Evolutionary conservation across 306 rosid genomes (phyloP), one percentile per base, ranked within the genome.

Genomic region (Vachellia collinsii): DNA sequence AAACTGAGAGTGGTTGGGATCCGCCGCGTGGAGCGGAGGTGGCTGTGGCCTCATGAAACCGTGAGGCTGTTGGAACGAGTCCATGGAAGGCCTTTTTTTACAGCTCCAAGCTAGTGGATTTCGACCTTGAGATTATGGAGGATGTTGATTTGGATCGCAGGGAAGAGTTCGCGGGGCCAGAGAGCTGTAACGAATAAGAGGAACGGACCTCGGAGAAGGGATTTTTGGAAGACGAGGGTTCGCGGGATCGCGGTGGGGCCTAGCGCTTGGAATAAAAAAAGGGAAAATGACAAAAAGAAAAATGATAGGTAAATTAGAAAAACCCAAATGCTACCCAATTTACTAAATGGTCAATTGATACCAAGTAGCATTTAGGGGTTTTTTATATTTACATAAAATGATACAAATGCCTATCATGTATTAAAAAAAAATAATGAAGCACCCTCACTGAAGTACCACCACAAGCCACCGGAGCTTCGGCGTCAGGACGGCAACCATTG

Each of bases 1-100:
- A 76, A 87, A 83, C 75, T 83, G 90, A 64, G 88, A 84, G 71
- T 85, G 85, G 78, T 94, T 86, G 74, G 88, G 93, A 90, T 92
- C 97, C 73, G 89, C 48, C 80, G 92, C 8, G 87, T 87, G 44
- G 74, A 85, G 86, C 8, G 84, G 87, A 0, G 84, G 90, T 12
- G 86, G 94, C 12, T 84, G 91, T 62, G 90, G 90, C 29, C 97
- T 77, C 87, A 86, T 73, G 87, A 83, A 90, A 61, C 83, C 89
- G 72, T 87, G 95, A 46, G 84, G 87, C 83, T 87, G 93, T 41
- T 88, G 97, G 79, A 81, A 93, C 3, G 97, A 88, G 62, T 91
- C 98, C 98, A 93, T 91, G 77, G 10, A 50, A 20, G 50, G 68
- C 20, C 47, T 42, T 17, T 8, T 3, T 34, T 36, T 3, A 19